Conservation (phyloP, 352 stramenopile genomes). For the Phytophthora lateralis region DNA sequence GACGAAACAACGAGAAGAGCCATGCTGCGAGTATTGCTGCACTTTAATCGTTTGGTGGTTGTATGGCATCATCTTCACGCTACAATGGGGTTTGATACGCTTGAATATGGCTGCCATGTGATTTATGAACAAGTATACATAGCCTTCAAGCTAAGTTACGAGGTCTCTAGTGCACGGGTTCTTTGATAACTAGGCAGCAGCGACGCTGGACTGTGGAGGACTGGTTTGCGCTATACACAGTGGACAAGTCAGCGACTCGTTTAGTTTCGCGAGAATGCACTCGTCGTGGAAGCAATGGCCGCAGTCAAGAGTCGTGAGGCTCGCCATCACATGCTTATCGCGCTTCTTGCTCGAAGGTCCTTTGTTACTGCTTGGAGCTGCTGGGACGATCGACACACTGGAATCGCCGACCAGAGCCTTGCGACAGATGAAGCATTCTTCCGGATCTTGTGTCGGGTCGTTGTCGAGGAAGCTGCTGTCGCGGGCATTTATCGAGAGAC, state of each 20-base stretch:
- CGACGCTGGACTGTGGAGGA: conserved; percentile 18
- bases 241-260: conserved; percentile 70
- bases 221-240: conserved; percentile 45
- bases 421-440: conserved; percentile 68
- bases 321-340: conserved; percentile 43
- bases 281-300: conserved; percentile 89
- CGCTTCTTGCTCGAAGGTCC: conserved; percentile 25
- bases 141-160: background rate
- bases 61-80: background rate
- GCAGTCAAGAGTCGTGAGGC: conserved; percentile 78
- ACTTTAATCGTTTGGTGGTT: no score
- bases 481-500: conserved; percentile 38
- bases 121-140: conserved; percentile 26
- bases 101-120: conserved; percentile 19
- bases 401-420: conserved; percentile 43
- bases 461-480: conserved; percentile 42
- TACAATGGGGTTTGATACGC: background rate
- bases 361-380: conserved; percentile 18
- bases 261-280: conserved; percentile 86
- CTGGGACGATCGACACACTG: conserved; percentile 45
- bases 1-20: background rate
- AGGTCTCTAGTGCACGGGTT: no score
- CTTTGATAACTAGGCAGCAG: conserved; percentile 11
- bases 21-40: no score
- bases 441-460: conserved; percentile 37